Percentiles rank a stretch among this genome's conserved stretches.
These are phyloP conservation scores for Nemophila menziesii DNA, from an alignment of 257 asterid species.

Conservation along the genomic window DNA sequence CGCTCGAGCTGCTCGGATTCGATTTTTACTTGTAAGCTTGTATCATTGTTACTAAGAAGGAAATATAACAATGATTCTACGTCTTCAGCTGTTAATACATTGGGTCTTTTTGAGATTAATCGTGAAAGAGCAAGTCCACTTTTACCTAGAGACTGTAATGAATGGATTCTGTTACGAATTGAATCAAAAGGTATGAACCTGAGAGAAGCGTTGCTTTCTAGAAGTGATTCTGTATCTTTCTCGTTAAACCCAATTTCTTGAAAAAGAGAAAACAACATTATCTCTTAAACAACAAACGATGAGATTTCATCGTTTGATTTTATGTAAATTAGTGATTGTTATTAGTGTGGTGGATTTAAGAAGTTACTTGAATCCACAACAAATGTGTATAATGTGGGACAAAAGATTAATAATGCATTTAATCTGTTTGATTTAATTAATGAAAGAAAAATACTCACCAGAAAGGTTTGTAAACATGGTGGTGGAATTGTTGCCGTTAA, in stretches of 20 bases:
- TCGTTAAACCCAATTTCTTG: slow-evolving; percentile 56
- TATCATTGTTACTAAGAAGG: slow-evolving; percentile 18
- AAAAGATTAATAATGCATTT: too few relatives aligned
- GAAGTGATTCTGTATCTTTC: slow-evolving; percentile 44
- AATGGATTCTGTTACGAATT: slow-evolving; percentile 32
- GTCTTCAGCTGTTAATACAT: slow-evolving; percentile 47
- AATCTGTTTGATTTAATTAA: slow-evolving; percentile 5
- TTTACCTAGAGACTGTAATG: slow-evolving; percentile 44
- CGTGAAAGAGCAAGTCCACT: slow-evolving; percentile 37
- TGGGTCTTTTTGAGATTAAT: slow-evolving; percentile 44
- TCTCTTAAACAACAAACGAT: slow-evolving; percentile 25
- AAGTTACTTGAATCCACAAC: too few relatives aligned
- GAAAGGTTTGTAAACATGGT: slow-evolving; percentile 9
- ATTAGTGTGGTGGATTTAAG: too few relatives aligned
- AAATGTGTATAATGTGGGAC: too few relatives aligned
- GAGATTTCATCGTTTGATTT: neutral
- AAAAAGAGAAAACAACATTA: slow-evolving; percentile 35
- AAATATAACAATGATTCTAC: slow-evolving; percentile 25
- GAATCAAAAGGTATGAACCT: slow-evolving; percentile 30
- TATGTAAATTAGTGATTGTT: too few relatives aligned
- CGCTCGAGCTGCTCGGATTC: slow-evolving; percentile 45
- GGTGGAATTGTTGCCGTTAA: slow-evolving; percentile 12
- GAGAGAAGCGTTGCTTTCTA: slow-evolving; percentile 30
- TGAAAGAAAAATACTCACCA: slow-evolving; percentile 23
- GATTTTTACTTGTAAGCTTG: slow-evolving; percentile 42